Percentiles rank a stretch among this genome's conserved stretches.
phyloP scores from a whole-genome alignment of 768 basidiomycete genomes.

The Phaeotremella skinneri region DNA sequence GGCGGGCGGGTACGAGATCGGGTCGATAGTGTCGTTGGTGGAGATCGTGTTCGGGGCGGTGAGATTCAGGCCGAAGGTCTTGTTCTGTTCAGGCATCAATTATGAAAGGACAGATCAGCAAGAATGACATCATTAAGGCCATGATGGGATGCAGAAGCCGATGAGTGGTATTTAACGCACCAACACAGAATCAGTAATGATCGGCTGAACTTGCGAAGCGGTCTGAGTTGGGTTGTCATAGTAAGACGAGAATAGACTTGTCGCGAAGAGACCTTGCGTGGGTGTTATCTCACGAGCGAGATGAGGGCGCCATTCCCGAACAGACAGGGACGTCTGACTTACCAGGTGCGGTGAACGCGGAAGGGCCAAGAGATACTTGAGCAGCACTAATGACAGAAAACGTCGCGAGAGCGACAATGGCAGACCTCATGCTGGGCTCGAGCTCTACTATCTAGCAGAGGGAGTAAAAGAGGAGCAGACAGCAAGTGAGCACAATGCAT shows the following conservation, averaged over 20 bases:
- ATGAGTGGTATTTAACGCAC: constrained; percentile 49
- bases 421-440: neutral
- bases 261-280: constrained; percentile 14
- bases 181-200: constrained; percentile 68
- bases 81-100: constrained; percentile 18
- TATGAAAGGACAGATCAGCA: too few species aligned
- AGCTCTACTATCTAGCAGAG: too few species aligned
- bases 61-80: constrained; percentile 61
- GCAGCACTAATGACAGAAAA: constrained; percentile 7
- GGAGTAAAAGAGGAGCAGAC: too few species aligned
- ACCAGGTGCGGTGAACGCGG: constrained; percentile 13
- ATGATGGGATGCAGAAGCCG: neutral
- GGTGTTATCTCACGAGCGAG: too few species aligned
- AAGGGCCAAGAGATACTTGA: constrained; percentile 9
- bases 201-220: constrained; percentile 70
- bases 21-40: constrained; percentile 60
- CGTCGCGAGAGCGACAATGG: neutral
- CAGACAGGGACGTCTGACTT: constrained; percentile 4
- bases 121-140: neutral
- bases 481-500: too few species aligned
- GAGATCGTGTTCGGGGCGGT: constrained; percentile 63
- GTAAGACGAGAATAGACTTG: constrained; percentile 59
- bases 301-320: neutral
- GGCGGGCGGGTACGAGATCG: constrained; percentile 64
- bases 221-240: constrained; percentile 73